Percentiles rank a stretch among this genome's conserved stretches.
These are phyloP conservation scores for Botryosphaeria dothidea DNA, from an alignment of 2,329 filamentous ascomycete genomes.

Conservation along the genomic window DNA sequence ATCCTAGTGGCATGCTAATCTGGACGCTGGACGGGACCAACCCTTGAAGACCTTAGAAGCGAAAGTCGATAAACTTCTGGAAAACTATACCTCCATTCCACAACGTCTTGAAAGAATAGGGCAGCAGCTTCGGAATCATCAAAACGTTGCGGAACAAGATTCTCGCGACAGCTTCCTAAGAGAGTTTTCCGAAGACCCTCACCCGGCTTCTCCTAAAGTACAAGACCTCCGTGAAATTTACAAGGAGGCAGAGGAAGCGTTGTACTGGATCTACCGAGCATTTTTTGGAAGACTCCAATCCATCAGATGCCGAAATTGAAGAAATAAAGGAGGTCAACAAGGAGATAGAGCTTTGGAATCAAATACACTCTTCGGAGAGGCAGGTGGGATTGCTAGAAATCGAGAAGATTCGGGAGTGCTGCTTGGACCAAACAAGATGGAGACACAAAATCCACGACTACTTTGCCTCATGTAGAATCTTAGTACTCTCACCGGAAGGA, in stretches of 20 bases:
- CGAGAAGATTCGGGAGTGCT: not conserved
- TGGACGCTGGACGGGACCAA: conserved; percentile 52
- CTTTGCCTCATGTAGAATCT: not conserved
- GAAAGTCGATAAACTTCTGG: conserved; percentile 29
- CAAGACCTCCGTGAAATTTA: not conserved
- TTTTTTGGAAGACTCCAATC: not conserved
- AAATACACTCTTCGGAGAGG: not conserved
- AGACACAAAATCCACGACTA: not conserved
- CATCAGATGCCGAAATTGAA: not conserved
- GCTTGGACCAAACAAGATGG: not conserved
- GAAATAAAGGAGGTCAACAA: not conserved
- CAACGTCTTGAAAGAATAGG: conserved; percentile 4
- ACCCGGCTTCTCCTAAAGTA: not conserved
- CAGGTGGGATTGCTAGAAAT: not conserved
- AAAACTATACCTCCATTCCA: conserved; percentile 2
- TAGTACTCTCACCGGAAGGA: not conserved
- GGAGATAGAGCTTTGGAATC: not conserved
- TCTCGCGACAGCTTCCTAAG: not conserved
- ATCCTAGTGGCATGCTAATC: conserved; percentile 17
- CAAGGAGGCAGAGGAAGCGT: not conserved
- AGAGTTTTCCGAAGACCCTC: not conserved
- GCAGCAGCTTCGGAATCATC: not conserved
- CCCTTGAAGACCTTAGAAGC: conserved; percentile 24
- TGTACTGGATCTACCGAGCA: not conserved
- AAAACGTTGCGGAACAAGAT: not conserved